Evolutionary conservation across 768 basidiomycete species (phyloP).

Genomic region (Coprinopsis sp.): DNA sequence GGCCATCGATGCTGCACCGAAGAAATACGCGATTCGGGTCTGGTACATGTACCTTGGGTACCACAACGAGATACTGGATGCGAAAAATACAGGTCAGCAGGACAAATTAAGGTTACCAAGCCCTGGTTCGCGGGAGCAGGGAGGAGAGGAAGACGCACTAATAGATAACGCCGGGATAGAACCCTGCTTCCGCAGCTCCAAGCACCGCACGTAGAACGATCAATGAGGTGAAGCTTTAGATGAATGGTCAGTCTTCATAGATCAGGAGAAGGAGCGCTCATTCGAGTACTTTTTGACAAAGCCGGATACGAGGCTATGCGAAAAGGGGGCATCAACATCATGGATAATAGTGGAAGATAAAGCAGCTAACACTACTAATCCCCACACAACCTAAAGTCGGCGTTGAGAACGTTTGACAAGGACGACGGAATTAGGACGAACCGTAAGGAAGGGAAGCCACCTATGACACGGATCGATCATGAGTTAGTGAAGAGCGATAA

Average conservation of each 20-base stretch:
- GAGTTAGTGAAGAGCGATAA: neutral
- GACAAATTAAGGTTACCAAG: neutral
- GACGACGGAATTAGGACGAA: slow-evolving; percentile 13
- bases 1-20: slow-evolving; percentile 58
- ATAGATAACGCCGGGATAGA: slow-evolving; percentile 72
- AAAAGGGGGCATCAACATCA: neutral
- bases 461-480: neutral
- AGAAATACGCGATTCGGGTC: slow-evolving; percentile 58
- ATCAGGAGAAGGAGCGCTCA: neutral
- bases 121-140: neutral
- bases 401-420: neutral
- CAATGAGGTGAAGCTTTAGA: slow-evolving; percentile 53
- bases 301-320: slow-evolving; percentile 53
- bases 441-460: slow-evolving; percentile 4
- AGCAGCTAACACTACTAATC: slow-evolving; percentile 49
- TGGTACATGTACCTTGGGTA: slow-evolving; percentile 62
- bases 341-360: neutral
- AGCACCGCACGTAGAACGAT: slow-evolving; percentile 54
- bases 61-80: slow-evolving; percentile 59
- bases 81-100: too few relatives aligned
- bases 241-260: neutral
- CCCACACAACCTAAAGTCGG: slow-evolving; percentile 53
- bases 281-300: slow-evolving; percentile 54
- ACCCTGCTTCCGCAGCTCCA: slow-evolving; percentile 63
- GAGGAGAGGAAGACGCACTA: slow-evolving; percentile 39